Evolutionary conservation across 768 basidiomycete species (phyloP).

Genomic region (Boletus fagicola): DNA sequence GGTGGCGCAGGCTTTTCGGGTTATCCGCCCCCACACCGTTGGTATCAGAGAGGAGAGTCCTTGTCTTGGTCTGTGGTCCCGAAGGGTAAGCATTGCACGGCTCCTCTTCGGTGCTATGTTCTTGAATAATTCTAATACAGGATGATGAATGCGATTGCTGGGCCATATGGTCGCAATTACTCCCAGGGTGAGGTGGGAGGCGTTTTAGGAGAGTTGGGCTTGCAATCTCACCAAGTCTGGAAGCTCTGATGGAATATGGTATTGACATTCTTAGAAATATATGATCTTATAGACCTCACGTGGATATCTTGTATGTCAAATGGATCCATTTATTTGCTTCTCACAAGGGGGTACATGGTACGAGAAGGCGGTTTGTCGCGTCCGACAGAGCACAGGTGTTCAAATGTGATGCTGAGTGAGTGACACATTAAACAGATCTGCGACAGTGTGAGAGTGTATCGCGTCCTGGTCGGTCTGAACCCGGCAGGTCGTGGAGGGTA

Average conservation of each 20-base stretch:
- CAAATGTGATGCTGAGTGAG: too few species aligned
- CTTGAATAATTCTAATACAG: conserved; percentile 35
- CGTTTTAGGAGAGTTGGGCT: conserved; percentile 61
- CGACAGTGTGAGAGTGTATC: too few species aligned
- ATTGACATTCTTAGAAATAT: background rate
- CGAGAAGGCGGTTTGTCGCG: too few species aligned
- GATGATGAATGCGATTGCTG: conserved; percentile 74
- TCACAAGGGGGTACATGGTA: too few species aligned
- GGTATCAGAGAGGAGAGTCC: conserved; percentile 38
- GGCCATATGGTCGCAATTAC: conserved; percentile 71
- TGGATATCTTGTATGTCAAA: too few species aligned
- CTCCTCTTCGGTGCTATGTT: background rate
- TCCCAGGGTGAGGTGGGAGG: conserved; percentile 75
- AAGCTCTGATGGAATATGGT: conserved; percentile 47
- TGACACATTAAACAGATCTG: too few species aligned
- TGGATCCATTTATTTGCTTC: too few species aligned
- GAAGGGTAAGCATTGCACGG: conserved; percentile 54
- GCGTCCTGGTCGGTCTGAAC: too few species aligned
- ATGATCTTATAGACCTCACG: too few species aligned
- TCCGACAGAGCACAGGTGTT: too few species aligned
- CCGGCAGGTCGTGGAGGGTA: too few species aligned
- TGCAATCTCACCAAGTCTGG: conserved; percentile 60
- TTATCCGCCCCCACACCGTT: conserved; percentile 2
- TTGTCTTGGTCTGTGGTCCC: conserved; percentile 85
- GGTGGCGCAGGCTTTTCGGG: conserved; percentile 33